Evolutionary conservation across 2,329 filamentous ascomycete genomes (phyloP).

Genomic region (Tricladium varicosporioides): DNA sequence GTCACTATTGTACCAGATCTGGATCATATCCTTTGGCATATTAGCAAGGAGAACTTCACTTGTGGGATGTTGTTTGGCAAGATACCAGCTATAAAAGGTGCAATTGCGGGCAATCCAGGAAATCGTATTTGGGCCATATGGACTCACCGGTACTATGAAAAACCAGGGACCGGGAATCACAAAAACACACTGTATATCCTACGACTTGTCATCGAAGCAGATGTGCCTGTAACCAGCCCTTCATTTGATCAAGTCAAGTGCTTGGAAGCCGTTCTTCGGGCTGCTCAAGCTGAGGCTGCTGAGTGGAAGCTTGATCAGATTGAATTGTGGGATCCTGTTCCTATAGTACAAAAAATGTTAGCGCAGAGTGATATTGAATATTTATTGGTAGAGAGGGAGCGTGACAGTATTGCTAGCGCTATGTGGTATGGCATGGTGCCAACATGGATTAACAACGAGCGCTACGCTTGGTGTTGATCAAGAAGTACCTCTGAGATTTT

Average conservation of each 20-base stretch:
- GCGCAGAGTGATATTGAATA: constrained; percentile 47
- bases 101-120: constrained; percentile 55
- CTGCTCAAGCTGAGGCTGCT: constrained; percentile 67
- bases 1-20: constrained; percentile 68
- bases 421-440: constrained; percentile 56
- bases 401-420: constrained; percentile 62
- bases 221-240: constrained; percentile 24
- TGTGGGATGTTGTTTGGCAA: constrained; percentile 57
- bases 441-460: constrained; percentile 71
- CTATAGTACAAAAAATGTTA: constrained; percentile 47
- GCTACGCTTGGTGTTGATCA: constrained; percentile 66
- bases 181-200: constrained; percentile 68
- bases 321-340: constrained; percentile 78
- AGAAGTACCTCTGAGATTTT: no score
- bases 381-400: constrained; percentile 50
- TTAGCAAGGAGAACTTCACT: constrained; percentile 76
- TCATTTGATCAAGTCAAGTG: constrained; percentile 33
- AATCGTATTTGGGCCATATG: constrained; percentile 69
- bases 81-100: constrained; percentile 63
- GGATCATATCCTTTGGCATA: constrained; percentile 72
- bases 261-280: constrained; percentile 59
- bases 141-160: constrained; percentile 61
- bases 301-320: constrained; percentile 69
- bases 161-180: constrained; percentile 40
- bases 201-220: constrained; percentile 63